phyloP scores from a whole-genome alignment of 768 basidiomycete species.

The Amanita muscaria region DNA sequence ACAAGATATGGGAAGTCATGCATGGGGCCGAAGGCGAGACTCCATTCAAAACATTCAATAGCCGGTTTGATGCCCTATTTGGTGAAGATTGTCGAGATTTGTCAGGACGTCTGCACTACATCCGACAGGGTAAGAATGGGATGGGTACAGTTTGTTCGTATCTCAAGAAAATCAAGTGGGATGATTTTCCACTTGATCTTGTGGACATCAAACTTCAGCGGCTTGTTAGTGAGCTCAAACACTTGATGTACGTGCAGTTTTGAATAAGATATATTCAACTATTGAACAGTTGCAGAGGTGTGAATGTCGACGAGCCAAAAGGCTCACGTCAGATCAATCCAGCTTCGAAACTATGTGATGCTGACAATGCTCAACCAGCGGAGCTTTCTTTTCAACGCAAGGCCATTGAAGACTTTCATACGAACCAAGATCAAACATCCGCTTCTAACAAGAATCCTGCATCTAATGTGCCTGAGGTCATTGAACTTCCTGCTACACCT shows the following conservation, averaged over 20 bases:
- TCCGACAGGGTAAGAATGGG: constrained; percentile 7
- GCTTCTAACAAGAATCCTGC: no score
- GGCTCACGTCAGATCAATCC: no score
- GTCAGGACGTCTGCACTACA: constrained; percentile 8
- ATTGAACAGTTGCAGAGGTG: no score
- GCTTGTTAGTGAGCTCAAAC: not conserved
- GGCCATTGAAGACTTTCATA: no score
- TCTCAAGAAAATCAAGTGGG: constrained; percentile 10
- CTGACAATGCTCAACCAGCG: no score
- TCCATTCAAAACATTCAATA: constrained; percentile 10
- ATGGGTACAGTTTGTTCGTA: constrained; percentile 8
- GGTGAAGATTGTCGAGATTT: constrained; percentile 11
- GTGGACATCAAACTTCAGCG: constrained; percentile 7
- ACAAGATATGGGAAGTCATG: constrained; percentile 11
- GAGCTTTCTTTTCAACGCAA: no score
- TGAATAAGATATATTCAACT: no score
- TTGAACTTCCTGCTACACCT: no score
- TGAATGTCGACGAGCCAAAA: no score
- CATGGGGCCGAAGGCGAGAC: constrained; percentile 3
- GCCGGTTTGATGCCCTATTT: constrained; percentile 13
- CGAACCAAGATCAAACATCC: no score
- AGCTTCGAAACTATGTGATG: no score
- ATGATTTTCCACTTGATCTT: constrained; percentile 6
- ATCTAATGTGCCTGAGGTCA: no score
- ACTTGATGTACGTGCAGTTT: not conserved